Base-by-base conservation (phyloP, 1,284 basidiomycete genomes). In the Takashimella koratensis region DNA sequence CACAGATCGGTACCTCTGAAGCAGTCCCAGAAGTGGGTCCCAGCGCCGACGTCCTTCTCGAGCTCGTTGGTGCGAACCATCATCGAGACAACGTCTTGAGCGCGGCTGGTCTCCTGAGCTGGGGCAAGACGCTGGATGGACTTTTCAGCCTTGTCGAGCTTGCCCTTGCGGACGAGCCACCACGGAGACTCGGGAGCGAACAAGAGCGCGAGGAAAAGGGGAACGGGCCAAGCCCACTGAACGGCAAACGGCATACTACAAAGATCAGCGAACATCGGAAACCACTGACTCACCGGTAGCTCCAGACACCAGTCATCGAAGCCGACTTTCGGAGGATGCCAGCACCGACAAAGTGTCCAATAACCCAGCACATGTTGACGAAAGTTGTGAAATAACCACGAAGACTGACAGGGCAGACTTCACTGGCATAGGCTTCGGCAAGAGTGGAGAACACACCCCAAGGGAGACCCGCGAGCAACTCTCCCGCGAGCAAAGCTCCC, bases 311-410 rank as follows among this genome's bases (percentile, higher is more conserved):
- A 16, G 30, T 36, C 30, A 36, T 36, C 10, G 10, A 8, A 36
- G 30, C 30, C 8, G 30, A 8, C 30, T 36, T 36, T 16, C 30
- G 8, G 30, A 36, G 30, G 16, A 36, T 36, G 16, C 30, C 30
- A 36, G 30, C 30, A 8, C 30, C 30, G 49, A 47, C 39, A 47
- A 46, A 20, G 21, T 66, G 64, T 10, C 77, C 77, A 25, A 77
- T 65, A 25, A 76, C 79, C 79, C 79, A 80, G 66, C 79, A 80
- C 24, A 79, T 64, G 67, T 79, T 79, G 61, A 80, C 76, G 49
- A 63, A 67, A 20, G 63, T 63, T 10, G 66, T 68, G 11, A 64
- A 52, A 49, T 65, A 64, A 24, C 59, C 58, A 45, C 66, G 62
- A 16, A 66, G 57, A 13, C 53, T 50, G 11, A 63, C 49, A 2